Evolutionary conservation across 1,284 basidiomycete genomes (phyloP).

Genomic region (Ustilago sp.): DNA sequence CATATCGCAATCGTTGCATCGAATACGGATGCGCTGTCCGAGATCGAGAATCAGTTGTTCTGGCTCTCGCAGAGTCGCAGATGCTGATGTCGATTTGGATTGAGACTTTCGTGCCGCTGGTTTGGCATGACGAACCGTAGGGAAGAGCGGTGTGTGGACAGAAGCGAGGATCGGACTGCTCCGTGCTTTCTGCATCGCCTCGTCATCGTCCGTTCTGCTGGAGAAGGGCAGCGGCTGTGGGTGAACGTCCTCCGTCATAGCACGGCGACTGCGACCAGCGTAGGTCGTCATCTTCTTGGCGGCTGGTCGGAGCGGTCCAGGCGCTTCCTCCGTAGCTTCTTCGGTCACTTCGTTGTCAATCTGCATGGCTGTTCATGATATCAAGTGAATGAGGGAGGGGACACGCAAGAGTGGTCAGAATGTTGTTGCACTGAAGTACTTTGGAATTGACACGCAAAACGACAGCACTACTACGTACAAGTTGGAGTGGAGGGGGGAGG

Average conservation of each 20-base stretch:
- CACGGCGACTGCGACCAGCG: slow-evolving; percentile 38
- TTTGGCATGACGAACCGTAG: slow-evolving; percentile 17
- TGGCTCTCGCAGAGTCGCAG: slow-evolving; percentile 14
- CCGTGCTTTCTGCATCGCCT: slow-evolving; percentile 19
- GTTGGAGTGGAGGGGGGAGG: slow-evolving; percentile 17
- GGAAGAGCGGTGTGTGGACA: slow-evolving; percentile 22
- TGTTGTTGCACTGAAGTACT: neutral
- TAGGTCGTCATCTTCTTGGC: slow-evolving; percentile 41
- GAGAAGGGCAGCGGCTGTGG: neutral
- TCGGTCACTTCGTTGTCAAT: neutral
- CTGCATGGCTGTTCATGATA: slow-evolving; percentile 13
- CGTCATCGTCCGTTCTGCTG: slow-evolving; percentile 13
- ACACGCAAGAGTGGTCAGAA: slow-evolving; percentile 25
- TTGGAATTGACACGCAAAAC: slow-evolving; percentile 9
- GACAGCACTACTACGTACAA: slow-evolving; percentile 48
- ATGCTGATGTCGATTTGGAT: slow-evolving; percentile 11
- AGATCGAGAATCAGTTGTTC: slow-evolving; percentile 63
- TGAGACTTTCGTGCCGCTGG: slow-evolving; percentile 16
- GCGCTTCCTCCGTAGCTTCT: neutral
- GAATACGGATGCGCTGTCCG: slow-evolving; percentile 57
- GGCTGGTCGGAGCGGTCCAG: slow-evolving; percentile 13
- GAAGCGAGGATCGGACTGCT: slow-evolving; percentile 39
- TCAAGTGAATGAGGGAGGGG: neutral
- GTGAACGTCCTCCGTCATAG: slow-evolving; percentile 35
- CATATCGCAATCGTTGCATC: slow-evolving; percentile 59